Evolutionary conservation across 345 rosid genomes (phyloP), one percentile per base, ranked within the genome.

Genomic region (Raphanus raphanistrum): DNA sequence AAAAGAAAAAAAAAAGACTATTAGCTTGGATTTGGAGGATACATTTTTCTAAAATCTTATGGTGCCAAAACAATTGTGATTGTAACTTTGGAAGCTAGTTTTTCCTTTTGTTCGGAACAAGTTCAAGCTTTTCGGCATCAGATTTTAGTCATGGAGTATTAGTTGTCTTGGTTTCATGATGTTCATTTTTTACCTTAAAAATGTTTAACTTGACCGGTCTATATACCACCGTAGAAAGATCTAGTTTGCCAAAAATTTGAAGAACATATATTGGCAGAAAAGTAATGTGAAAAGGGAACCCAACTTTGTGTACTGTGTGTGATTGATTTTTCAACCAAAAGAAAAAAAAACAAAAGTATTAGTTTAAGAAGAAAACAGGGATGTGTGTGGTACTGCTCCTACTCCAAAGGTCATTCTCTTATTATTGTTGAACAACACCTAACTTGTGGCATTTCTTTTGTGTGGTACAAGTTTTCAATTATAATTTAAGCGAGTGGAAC

Each of bases 331-430:
- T 35, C 65, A 69, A 16, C 12, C 35, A 32, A 25, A 10, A 62
- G 48, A 4, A 10, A 27, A 10, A 27, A 45, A 45, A 13, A 45
- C 54, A 48, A 48, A 48, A 48, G 55, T 59, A 38, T 27, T 41
- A 16, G 21, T 61, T 21, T 55, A 31, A 72, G 52, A 25, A 8
- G 54, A 2, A 48, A 59, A 26, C 4, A 17, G 26, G 0, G 12
- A 2, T 48, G 16, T 38, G 25, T 78, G 68, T 72, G 77, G 68
- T 59, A 60, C 73, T n/a, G 52, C 73, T n/a, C 7, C 45, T 26
- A 45, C 38, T 77, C 6, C 68, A 38, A 41, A 13, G 45, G 17
- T 50, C 0, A 28, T 16, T 70, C 63, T 59, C 63, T 59, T 13
- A 57, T 57, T 8, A 29, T 71, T 28, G 65, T 71, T 57, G 60